Evolutionary conservation across 805 yeast genomes (phyloP).

Genomic region (Yarrowia deformans): DNA sequence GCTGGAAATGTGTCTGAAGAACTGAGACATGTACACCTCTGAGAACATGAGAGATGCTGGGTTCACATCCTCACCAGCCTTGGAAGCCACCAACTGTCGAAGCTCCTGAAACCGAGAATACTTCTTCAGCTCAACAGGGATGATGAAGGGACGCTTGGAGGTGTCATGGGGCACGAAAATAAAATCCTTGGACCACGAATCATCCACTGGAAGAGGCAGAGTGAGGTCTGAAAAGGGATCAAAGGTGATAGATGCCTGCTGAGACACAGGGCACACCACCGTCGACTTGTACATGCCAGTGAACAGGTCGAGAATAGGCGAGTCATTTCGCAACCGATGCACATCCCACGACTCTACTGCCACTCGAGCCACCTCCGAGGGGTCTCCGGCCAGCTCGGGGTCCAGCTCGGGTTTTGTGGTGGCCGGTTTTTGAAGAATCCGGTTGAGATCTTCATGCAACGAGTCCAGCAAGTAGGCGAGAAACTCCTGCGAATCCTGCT

Average conservation of each 20-base stretch:
- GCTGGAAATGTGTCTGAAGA: slow-evolving; percentile 61
- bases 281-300: slow-evolving; percentile 93
- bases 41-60: slow-evolving; percentile 57
- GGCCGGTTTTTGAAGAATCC: slow-evolving; percentile 82
- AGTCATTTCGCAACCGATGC: slow-evolving; percentile 81
- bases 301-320: slow-evolving; percentile 83
- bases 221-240: slow-evolving; percentile 94
- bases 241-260: slow-evolving; percentile 81
- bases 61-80: slow-evolving; percentile 48
- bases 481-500: slow-evolving; percentile 95
- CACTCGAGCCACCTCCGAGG: slow-evolving; percentile 57
- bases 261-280: slow-evolving; percentile 83
- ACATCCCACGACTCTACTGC: slow-evolving; percentile 83
- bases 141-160: slow-evolving; percentile 50
- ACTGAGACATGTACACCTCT: slow-evolving; percentile 70
- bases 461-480: slow-evolving; percentile 87
- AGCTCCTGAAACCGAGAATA: slow-evolving; percentile 69
- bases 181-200: slow-evolving; percentile 73
- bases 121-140: slow-evolving; percentile 78
- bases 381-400: slow-evolving; percentile 51
- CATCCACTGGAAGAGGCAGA: slow-evolving; percentile 80
- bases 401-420: slow-evolving; percentile 83
- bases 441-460: slow-evolving; percentile 88
- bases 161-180: slow-evolving; percentile 58
- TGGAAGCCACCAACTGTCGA: slow-evolving; percentile 64